These are phyloP conservation scores for Pistacia integerrima DNA, from an alignment of 345 rosid species.

Conservation along the genomic window DNA sequence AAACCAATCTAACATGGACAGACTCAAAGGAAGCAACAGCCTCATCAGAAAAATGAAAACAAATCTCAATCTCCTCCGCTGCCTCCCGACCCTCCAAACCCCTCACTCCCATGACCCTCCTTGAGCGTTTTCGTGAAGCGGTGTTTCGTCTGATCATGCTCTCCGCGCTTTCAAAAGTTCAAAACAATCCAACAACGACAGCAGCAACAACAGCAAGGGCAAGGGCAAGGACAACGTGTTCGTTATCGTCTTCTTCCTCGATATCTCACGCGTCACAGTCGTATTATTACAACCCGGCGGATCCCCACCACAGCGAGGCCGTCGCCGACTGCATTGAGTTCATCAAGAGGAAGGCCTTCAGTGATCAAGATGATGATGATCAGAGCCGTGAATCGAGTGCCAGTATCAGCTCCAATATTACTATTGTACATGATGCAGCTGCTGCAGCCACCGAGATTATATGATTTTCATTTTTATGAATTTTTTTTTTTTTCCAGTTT, in stretches of 20 bases:
- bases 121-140: conserved; percentile 61
- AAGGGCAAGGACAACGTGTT: background rate
- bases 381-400: conserved; percentile 16
- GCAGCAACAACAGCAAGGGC: background rate
- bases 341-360: conserved; percentile 57
- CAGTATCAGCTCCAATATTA: background rate
- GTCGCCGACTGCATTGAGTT: conserved; percentile 85
- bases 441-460: conserved; percentile 27
- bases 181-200: too few species aligned
- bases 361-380: background rate
- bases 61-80: conserved; percentile 33
- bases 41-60: conserved; percentile 24
- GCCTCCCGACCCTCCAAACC: conserved; percentile 20
- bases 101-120: conserved; percentile 45
- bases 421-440: background rate
- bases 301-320: conserved; percentile 62
- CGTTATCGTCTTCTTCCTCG: conserved; percentile 3
- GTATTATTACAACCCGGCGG: conserved; percentile 22
- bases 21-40: conserved; percentile 13
- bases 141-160: conserved; percentile 70
- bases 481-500: background rate
- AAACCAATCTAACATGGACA: conserved; percentile 22
- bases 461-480: conserved; percentile 13
- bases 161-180: conserved; percentile 54
- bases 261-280: conserved; percentile 1